Base-by-base conservation (phyloP, 306 rosid genomes). In the Parietaria judaica region DNA sequence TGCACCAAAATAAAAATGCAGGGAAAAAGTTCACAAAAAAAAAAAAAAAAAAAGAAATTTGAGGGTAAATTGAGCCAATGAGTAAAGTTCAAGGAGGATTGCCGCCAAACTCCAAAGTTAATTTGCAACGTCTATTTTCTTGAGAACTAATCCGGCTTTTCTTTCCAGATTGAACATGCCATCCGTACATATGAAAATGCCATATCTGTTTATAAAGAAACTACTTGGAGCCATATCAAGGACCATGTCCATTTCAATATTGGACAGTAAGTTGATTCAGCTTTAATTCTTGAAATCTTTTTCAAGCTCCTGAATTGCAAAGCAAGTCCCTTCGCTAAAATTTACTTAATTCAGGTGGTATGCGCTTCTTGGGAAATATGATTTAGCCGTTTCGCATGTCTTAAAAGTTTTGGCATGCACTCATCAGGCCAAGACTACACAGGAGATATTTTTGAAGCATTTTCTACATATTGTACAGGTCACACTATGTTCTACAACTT, bases 221-320 rank as follows among this genome's bases (percentile, higher is more conserved):
- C 85, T 65, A 77, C 81, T 16, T 92, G 99, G 99, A 78, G 82
- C 76, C 85, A 82, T 73, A 86, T 92, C 63, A 86, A 74, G 72
- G 96, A 92, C 67, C 96, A 86, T 79, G 94, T 92, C 72, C 86
- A 88, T 82, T 92, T 88, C 75, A 89, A 84, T 74, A 84, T 92
- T 71, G 99, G 95, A 79, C 94, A 86, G 99, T 92, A 82, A 82
- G 95, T 82, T 75, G 39, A 64, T 49, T 47, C 3, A 9, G 59
- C 74, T 63, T 63, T 60, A 48, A 76, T 70, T 47, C 50, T 60
- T 63, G 16, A 12, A 11, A 3, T 41, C 14, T 45, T 44, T 15
- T 6, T 65, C 12, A 43, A 45, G 14, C 66, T 36, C 14, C 58
- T 37, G 68, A 65, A 56, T 67, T 23, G 31, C 31, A 23, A 23